A percentile compares a stretch with the other conserved stretches of the same genome.
phyloP scores from a whole-genome alignment of 2,329 filamentous ascomycete genomes.

The Ophiocordyceps unilateralis region DNA sequence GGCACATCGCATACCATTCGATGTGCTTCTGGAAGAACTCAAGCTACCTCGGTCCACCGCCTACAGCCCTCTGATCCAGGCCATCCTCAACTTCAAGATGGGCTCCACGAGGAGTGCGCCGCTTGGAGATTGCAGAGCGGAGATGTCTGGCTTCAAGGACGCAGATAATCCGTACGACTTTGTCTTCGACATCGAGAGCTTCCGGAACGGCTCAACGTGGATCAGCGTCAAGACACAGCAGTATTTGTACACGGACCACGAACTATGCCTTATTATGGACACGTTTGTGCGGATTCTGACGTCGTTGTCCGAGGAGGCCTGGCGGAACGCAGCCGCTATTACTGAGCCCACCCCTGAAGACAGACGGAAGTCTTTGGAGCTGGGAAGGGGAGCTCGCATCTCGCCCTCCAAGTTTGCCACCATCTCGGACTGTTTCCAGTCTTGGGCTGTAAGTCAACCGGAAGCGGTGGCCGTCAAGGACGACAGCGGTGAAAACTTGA shows the following conservation, averaged over 20 bases:
- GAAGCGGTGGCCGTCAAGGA: slow-evolving; percentile 1
- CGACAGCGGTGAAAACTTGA: not conserved
- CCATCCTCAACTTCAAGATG: slow-evolving; percentile 20
- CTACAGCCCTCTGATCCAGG: slow-evolving; percentile 27
- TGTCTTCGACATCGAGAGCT: not conserved
- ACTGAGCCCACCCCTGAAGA: not conserved
- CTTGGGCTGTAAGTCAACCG: slow-evolving; percentile 1
- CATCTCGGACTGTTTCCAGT: slow-evolving; percentile 1
- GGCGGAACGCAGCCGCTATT: not conserved
- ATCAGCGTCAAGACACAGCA: slow-evolving; percentile 1
- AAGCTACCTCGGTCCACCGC: slow-evolving; percentile 18
- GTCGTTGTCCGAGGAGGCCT: not conserved
- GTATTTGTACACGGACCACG: slow-evolving; percentile 1
- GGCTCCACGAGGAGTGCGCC: not conserved
- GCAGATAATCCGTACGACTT: slow-evolving; percentile 1
- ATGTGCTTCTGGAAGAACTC: slow-evolving; percentile 24
- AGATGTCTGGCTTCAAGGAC: slow-evolving; percentile 1
- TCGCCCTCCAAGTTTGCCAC: not conserved
- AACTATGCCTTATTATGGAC: not conserved
- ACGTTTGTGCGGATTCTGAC: slow-evolving; percentile 1
- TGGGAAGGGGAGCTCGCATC: not conserved
- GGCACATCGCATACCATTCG: slow-evolving; percentile 20
- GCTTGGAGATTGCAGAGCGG: not conserved
- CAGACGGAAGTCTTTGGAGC: not conserved
- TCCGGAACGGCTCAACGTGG: slow-evolving; percentile 1